Evolutionary conservation across 352 stramenopile genomes (phyloP).

Genomic region (Lagenidium giganteum): DNA sequence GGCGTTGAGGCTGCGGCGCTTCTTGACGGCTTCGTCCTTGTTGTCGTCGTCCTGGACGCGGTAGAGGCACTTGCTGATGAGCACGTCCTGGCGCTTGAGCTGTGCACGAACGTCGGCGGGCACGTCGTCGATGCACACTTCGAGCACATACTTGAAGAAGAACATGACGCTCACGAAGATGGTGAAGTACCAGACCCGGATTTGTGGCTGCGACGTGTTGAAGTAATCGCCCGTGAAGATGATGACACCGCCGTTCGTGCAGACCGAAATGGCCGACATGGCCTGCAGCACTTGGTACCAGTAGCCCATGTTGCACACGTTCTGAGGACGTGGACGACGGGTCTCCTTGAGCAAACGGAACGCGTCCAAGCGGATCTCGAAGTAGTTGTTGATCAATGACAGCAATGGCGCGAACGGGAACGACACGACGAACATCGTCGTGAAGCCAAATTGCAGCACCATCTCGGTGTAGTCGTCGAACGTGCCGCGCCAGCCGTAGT

Average conservation of each 20-base stretch:
- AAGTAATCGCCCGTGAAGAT: slow-evolving; percentile 90
- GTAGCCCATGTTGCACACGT: slow-evolving; percentile 87
- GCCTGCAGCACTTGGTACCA: slow-evolving; percentile 89
- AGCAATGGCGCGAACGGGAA: slow-evolving; percentile 92
- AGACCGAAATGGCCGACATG: slow-evolving; percentile 88
- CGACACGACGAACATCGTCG: slow-evolving; percentile 87
- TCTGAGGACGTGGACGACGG: slow-evolving; percentile 71
- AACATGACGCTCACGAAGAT: slow-evolving; percentile 79
- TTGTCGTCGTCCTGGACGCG: slow-evolving; percentile 78
- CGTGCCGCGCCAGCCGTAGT: slow-evolving; percentile 80
- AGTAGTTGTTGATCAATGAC: slow-evolving; percentile 90
- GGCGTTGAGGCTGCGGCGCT: too few relatives aligned
- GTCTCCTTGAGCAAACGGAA: slow-evolving; percentile 82
- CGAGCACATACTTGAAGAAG: slow-evolving; percentile 77
- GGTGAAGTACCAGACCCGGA: slow-evolving; percentile 76
- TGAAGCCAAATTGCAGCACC: slow-evolving; percentile 86
- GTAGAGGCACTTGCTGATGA: slow-evolving; percentile 85
- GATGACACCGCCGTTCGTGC: slow-evolving; percentile 92
- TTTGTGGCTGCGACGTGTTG: slow-evolving; percentile 38
- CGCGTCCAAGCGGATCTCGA: slow-evolving; percentile 90
- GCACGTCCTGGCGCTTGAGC: slow-evolving; percentile 72
- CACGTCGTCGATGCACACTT: slow-evolving; percentile 67
- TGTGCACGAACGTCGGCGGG: slow-evolving; percentile 72
- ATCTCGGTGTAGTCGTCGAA: slow-evolving; percentile 95
- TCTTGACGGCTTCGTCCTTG: too few relatives aligned